Percentiles rank a stretch among this genome's conserved stretches.
These are phyloP conservation scores for Martiniozyma asiatica DNA, from an alignment of 1,139 yeast genomes.

Conservation along the genomic window DNA sequence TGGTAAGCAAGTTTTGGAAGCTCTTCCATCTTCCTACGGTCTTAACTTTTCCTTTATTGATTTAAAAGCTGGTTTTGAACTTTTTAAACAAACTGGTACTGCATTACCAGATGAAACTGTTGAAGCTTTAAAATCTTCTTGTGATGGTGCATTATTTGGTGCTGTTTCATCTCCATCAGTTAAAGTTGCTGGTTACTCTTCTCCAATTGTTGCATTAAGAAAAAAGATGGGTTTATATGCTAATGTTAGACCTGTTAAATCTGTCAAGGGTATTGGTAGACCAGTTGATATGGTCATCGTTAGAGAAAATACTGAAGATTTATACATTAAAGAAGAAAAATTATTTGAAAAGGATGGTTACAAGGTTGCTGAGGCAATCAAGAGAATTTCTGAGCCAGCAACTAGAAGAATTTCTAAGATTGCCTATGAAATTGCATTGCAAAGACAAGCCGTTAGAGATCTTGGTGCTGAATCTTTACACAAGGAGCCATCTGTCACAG, in stretches of 20 bases:
- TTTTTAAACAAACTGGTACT: constrained; percentile 83
- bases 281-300: constrained; percentile 96
- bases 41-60: constrained; percentile 76
- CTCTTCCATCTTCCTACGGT: constrained; percentile 62
- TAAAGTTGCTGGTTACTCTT: constrained; percentile 91
- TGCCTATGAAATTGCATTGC: constrained; percentile 86
- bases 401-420: constrained; percentile 77
- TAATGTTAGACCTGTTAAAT: constrained; percentile 93
- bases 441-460: constrained; percentile 75
- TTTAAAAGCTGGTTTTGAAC: constrained; percentile 88
- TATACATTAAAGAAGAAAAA: constrained; percentile 87
- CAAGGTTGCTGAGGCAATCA: constrained; percentile 92
- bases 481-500: constrained; percentile 62
- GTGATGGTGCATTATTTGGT: constrained; percentile 96
- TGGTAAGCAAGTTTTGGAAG: constrained; percentile 75
- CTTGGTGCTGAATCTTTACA: constrained; percentile 45
- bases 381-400: constrained; percentile 86
- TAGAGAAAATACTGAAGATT: constrained; percentile 95
- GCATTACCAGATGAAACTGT: constrained; percentile 94
- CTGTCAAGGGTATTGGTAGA: constrained; percentile 71
- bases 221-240: constrained; percentile 91
- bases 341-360: constrained; percentile 67
- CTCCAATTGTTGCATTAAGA: constrained; percentile 95
- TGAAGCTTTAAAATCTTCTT: constrained; percentile 58
- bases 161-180: constrained; percentile 93